Conservation (phyloP, 208 protist genomes). For the Leishmania aethiopica region DNA sequence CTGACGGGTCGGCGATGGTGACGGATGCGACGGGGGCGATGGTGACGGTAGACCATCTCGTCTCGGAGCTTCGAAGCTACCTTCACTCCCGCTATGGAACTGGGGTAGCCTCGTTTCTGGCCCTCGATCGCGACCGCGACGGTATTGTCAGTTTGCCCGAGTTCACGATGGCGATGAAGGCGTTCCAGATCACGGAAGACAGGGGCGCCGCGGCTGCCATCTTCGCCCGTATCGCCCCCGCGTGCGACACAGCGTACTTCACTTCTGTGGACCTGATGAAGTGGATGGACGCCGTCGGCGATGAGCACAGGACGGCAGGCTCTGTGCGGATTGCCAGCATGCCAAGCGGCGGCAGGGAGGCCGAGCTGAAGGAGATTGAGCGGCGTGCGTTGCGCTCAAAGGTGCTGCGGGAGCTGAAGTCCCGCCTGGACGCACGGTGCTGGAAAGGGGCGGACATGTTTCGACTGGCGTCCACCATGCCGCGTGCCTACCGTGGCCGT, state of each 20-base stretch:
- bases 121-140: slow-evolving; percentile 86
- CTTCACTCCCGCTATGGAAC: slow-evolving; percentile 71
- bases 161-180: slow-evolving; percentile 65
- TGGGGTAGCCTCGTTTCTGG: slow-evolving; percentile 79
- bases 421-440: slow-evolving; percentile 70
- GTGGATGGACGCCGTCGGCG: slow-evolving; percentile 59
- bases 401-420: slow-evolving; percentile 60
- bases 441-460: slow-evolving; percentile 88
- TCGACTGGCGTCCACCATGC: slow-evolving; percentile 86
- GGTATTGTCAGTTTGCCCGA: slow-evolving; percentile 76
- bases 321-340: slow-evolving; percentile 15
- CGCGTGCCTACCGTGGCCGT: slow-evolving; percentile 67
- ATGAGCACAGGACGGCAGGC: slow-evolving; percentile 20
- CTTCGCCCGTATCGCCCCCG: slow-evolving; percentile 58
- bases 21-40: slow-evolving; percentile 35
- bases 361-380: slow-evolving; percentile 50
- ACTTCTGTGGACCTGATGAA: slow-evolving; percentile 78
- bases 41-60: slow-evolving; percentile 53
- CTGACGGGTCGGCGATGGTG: slow-evolving; percentile 15
- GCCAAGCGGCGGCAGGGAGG: slow-evolving; percentile 32
- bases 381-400: slow-evolving; percentile 44
- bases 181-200: slow-evolving; percentile 80
- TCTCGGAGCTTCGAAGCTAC: slow-evolving; percentile 69
- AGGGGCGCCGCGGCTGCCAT: slow-evolving; percentile 48
- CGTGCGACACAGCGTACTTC: slow-evolving; percentile 58